A percentile compares a stretch with the other conserved stretches of the same genome.
Conservation (phyloP, 169 alveolate species). For the Eimeria necatrix region DNA sequence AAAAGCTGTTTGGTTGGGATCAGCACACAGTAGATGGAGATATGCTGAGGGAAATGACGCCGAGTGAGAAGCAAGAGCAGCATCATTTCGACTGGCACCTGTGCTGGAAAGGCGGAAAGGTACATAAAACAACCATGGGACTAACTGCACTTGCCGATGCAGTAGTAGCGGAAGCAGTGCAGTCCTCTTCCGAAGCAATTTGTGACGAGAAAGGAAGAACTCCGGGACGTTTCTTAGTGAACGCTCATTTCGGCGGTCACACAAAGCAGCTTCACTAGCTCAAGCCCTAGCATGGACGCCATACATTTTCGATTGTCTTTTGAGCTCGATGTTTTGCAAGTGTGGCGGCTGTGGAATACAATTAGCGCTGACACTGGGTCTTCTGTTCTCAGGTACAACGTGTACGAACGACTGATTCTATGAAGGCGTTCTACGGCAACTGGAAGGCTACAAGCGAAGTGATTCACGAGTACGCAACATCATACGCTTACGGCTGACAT, state of each 20-base stretch:
- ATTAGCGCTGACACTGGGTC: too few relatives aligned
- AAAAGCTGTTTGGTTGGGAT: constrained; percentile 90
- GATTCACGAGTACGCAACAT: constrained; percentile 42
- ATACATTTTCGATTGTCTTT: too few relatives aligned
- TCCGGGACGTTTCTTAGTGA: too few relatives aligned
- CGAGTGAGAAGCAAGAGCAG: constrained; percentile 36
- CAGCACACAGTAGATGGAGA: constrained; percentile 85
- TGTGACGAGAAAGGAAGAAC: neutral
- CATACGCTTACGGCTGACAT: too few relatives aligned
- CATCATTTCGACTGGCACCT: constrained; percentile 71
- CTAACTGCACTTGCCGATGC: too few relatives aligned
- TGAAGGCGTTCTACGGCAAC: constrained; percentile 70
- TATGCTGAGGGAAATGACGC: constrained; percentile 42
- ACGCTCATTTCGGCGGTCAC: too few relatives aligned
- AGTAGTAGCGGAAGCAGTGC: neutral
- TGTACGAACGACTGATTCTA: constrained; percentile 63
- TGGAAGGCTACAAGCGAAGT: constrained; percentile 72
- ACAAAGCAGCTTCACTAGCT: too few relatives aligned
- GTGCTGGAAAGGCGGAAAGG: constrained; percentile 80
- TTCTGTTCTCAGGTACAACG: constrained; percentile 26
- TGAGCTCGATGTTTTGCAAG: too few relatives aligned
- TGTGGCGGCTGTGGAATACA: too few relatives aligned
- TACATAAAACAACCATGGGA: neutral
- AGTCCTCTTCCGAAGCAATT: neutral
- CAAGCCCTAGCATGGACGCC: too few relatives aligned